Evolutionary conservation across 129 eudicot species (phyloP), one percentile per base, ranked within the genome.

Genomic region (Kitagawia praeruptora): DNA sequence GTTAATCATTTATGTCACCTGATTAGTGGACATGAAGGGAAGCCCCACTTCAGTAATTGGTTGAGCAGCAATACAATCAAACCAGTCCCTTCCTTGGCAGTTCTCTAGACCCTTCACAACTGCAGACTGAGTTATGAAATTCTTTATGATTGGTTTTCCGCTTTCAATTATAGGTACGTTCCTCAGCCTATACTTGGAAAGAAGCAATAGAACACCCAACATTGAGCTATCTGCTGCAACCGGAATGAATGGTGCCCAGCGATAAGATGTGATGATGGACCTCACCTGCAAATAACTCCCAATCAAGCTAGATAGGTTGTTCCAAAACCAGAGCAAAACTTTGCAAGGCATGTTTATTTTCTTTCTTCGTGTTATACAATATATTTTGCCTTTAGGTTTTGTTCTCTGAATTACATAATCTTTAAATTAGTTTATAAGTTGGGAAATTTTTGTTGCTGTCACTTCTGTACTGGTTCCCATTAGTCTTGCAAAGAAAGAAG

Each of bases 61-160:
- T 67, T 88, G 88, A 2, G 82, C 79, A 40, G 97, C 81, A 46
- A 95, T 92, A 86, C 87, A 41, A 74, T 92, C 98, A 80, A 95
- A 92, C 98, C 96, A 95, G 78, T 95, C 97, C 75, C 97, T 79
- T 80, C 98, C 98, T 83, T 79, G 86, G 87, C 97, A 92, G 77
- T 83, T 84, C 79, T 87, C 92, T 63, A 95, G 97, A 58, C 98
- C 97, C n/a, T 86, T 88, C 34, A 91, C 84, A 53, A 93, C 92
- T 75, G 96, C 97, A 42, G 97, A 91, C 89, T 93, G 98, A 49
- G 98, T 93, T 64, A 91, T 91, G 82, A 89, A 93, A 85, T 93
- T 93, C 63, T 78, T 87, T 27, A 95, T 86, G 40, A 46, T 49
- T 3, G 97, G 87, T 28, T 81, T 74, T 7, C 97, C 98, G 5